phyloP scores from a whole-genome alignment of 495 filamentous ascomycete genomes.

The Aspergillus saccharolyticus region DNA sequence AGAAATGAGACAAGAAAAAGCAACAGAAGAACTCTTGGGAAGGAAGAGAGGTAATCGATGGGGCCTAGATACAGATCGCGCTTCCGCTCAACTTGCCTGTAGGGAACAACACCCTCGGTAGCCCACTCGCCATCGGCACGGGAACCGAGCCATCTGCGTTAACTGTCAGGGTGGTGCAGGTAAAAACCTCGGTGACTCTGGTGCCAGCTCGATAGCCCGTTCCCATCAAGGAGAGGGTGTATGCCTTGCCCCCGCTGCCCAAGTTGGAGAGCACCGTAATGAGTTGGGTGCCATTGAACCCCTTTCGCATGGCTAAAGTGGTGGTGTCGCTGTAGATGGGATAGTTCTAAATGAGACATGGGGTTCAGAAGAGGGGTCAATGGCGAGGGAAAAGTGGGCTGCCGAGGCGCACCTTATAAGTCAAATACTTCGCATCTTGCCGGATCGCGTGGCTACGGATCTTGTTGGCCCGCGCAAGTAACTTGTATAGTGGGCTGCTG shows the following conservation, averaged over 20 bases:
- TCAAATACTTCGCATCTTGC: conserved; percentile 9
- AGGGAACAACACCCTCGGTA: conserved; percentile 29
- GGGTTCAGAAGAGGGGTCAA: background rate
- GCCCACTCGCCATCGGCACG: conserved; percentile 30
- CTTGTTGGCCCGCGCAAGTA: conserved; percentile 11
- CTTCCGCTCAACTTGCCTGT: conserved; percentile 5
- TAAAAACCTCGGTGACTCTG: conserved; percentile 41
- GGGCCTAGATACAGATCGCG: conserved; percentile 6
- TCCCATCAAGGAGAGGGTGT: conserved; percentile 42
- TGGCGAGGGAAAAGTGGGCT: background rate
- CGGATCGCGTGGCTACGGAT: conserved; percentile 17
- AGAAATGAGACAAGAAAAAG: background rate
- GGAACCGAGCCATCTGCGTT: conserved; percentile 28
- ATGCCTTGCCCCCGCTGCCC: conserved; percentile 41
- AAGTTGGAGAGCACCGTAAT: conserved; percentile 59
- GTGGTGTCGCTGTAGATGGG: conserved; percentile 52
- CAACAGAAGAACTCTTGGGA: no score
- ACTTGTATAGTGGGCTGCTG: conserved; percentile 12
- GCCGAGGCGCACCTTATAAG: conserved; percentile 9
- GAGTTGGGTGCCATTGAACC: conserved; percentile 46
- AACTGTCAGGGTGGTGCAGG: conserved; percentile 38
- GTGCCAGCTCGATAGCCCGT: conserved; percentile 34
- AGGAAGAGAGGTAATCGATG: no score
- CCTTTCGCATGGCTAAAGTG: conserved; percentile 64
- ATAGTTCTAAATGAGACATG: conserved; percentile 30